These are phyloP conservation scores for Calamus simplicifolius DNA, from an alignment of 176 grass and related monocot species.

Conservation along the genomic window DNA sequence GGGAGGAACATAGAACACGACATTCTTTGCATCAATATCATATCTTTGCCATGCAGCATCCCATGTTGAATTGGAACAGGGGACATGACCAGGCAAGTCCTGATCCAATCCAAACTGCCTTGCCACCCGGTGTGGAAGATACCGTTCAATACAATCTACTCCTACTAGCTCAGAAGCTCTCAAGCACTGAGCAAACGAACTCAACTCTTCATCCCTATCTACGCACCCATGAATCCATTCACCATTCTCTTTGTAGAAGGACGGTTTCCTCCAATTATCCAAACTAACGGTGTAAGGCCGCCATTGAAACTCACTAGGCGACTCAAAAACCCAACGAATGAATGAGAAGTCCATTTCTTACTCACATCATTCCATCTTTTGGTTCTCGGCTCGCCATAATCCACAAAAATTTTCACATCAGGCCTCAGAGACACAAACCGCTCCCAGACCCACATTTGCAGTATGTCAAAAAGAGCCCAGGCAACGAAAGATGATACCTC, in stretches of 20 bases:
- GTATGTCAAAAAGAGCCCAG: conserved; percentile 57
- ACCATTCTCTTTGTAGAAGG: conserved; percentile 4
- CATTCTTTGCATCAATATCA: conserved; percentile 53
- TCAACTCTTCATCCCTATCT: conserved; percentile 32
- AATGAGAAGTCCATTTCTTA: conserved; percentile 37
- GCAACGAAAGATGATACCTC: conserved; percentile 39
- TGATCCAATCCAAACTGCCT: conserved; percentile 97
- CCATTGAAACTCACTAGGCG: conserved; percentile 37
- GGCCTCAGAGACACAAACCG: conserved; percentile 51
- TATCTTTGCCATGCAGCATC: conserved; percentile 57
- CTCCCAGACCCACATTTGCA: conserved; percentile 89
- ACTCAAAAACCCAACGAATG: conserved; percentile 24
- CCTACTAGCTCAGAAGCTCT: conserved; percentile 66
- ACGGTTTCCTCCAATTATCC: conserved; percentile 28
- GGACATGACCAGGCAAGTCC: conserved; percentile 57
- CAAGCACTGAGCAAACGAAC: conserved; percentile 49
- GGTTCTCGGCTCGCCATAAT: conserved; percentile 34
- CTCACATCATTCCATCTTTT: conserved; percentile 71
- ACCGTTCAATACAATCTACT: conserved; percentile 66
- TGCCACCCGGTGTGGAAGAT: conserved; percentile 78
- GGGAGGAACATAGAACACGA: conserved; percentile 57
- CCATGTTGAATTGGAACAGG: conserved; percentile 47
- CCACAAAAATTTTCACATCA: conserved; percentile 25
- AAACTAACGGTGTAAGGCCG: conserved; percentile 34
- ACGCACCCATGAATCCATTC: conserved; percentile 40